These are phyloP conservation scores for Eucalyptus tenuipes DNA, from an alignment of 345 rosid species.

Conservation along the genomic window DNA sequence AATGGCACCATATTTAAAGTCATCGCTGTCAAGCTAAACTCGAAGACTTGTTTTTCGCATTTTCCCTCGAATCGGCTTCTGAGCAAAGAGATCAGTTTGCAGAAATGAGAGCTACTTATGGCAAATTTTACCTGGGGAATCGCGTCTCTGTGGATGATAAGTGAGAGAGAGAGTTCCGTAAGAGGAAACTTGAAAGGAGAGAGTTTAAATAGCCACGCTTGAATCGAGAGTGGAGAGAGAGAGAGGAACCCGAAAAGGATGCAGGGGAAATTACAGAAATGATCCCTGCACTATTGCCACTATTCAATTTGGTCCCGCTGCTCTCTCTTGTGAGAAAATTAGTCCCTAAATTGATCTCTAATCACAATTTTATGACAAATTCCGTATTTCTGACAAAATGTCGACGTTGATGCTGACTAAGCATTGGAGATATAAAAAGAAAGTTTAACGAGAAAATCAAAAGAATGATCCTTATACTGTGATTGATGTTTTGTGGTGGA, in stretches of 20 bases:
- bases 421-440: neutral
- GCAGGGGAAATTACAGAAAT: neutral
- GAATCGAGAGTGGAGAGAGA: too few relatives aligned
- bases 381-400: neutral
- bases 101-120: neutral
- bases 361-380: neutral
- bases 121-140: neutral
- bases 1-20: neutral
- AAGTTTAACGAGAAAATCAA: neutral
- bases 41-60: neutral
- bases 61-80: neutral
- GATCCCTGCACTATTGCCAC: neutral
- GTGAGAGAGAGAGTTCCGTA: neutral
- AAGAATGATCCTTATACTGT: fast-evolving
- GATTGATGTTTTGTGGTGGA: neutral
- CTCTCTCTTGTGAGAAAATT: neutral
- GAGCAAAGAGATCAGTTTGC: neutral
- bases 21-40: neutral
- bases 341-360: neutral
- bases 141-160: neutral
- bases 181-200: neutral
- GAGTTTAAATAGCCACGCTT: neutral
- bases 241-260: neutral
- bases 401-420: neutral
- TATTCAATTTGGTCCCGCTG: neutral